Base-by-base conservation (phyloP, 768 basidiomycete genomes). In the Omphalotus guepiniiformis region DNA sequence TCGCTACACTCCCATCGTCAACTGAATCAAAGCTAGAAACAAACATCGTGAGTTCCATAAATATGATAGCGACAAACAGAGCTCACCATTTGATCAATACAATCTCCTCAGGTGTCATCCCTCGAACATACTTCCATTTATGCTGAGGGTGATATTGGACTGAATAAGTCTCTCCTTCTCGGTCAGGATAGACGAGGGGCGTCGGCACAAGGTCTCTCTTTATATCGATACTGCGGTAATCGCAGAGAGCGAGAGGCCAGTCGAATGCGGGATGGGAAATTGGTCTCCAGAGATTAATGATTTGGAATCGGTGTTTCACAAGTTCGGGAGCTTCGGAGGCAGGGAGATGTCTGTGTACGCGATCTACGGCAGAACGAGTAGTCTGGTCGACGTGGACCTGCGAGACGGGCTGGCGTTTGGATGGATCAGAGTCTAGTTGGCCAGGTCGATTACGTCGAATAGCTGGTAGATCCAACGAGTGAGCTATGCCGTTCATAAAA, bases 221-320 rank as follows among this genome's bases (percentile, higher is more conserved):
- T 0, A 55, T 50, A 44, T 74, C 61, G 4, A 81, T 68, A 32
- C 65, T 73, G 21, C 73, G 58, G 54, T 65, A 80, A 53, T 82
- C 78, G 48, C 78, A 78, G 6, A 80, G 54, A 0, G 69, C 71
- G 3, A 81, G 63, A 0, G 80, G 80, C 67, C 68, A 73, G 50
- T 81, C 79, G 6, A 65, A 39, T 0, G 76, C 79, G 0, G 72
- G 58, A 49, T 74, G 59, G 1, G 55, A 57, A 39, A 81, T 79
- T 4, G 80, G 79, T 2, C 80, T 65, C 80, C 80, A 82, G 22
- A 82, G 66, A 53, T 81, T 82, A 49, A 82, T 73, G 26, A 82
- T 78, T 47, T 80, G 78, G 65, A 76, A 79, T 1, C 78, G 72
- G 16, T 67, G 65, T 48, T 68, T 60, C 13, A 79, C 59, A 26